Percentiles rank a stretch among this genome's conserved stretches.
These are phyloP conservation scores for Mentha longifolia DNA, from an alignment of 257 asterid species.

Conservation along the genomic window DNA sequence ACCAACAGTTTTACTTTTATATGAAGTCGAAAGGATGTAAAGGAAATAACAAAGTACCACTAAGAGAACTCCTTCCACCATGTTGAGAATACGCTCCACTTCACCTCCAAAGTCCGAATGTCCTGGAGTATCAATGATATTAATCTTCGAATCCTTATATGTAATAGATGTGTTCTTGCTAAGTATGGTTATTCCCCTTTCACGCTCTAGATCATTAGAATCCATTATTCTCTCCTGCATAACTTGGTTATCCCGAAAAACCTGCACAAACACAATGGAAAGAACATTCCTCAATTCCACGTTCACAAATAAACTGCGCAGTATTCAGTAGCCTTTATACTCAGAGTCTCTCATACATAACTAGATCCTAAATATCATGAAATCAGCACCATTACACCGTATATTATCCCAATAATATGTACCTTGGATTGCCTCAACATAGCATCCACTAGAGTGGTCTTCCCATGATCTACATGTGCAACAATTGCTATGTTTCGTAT, in stretches of 20 bases:
- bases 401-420: constrained; percentile 26
- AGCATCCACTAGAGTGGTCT: constrained; percentile 95
- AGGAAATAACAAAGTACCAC: constrained; percentile 63
- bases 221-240: constrained; percentile 98
- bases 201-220: constrained; percentile 97
- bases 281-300: constrained; percentile 14
- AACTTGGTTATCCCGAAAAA: constrained; percentile 91
- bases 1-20: background rate
- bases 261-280: constrained; percentile 58
- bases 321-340: background rate
- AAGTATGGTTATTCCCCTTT: constrained; percentile 97
- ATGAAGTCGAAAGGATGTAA: too few relatives aligned
- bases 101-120: constrained; percentile 99
- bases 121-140: constrained; percentile 97
- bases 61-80: constrained; percentile 99
- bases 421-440: constrained; percentile 97
- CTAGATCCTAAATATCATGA: background rate
- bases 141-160: constrained; percentile 83
- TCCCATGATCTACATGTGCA: constrained; percentile 99
- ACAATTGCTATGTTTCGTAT: constrained; percentile 93
- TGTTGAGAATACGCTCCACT: constrained; percentile 97
- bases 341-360: background rate
- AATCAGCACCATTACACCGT: background rate
- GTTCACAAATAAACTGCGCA: background rate
- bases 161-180: constrained; percentile 97